These are phyloP conservation scores for Radiomyces spectabilis DNA, from an alignment of 192 early-diverging fungal genomes.

Conservation along the genomic window DNA sequence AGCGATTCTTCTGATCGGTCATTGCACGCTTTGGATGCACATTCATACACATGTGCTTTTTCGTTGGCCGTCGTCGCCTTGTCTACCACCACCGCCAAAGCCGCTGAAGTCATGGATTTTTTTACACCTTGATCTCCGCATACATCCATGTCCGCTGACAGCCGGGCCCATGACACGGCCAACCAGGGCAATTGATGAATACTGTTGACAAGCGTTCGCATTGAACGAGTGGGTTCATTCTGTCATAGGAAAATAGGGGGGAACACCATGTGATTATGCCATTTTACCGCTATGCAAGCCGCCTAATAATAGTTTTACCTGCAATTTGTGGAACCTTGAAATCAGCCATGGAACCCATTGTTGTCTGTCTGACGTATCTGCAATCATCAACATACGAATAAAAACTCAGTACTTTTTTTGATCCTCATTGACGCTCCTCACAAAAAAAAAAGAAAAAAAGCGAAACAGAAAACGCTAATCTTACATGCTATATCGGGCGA, in stretches of 20 bases:
- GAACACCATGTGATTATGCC: too few species aligned
- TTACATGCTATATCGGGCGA: constrained; percentile 33
- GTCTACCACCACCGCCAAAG: background rate
- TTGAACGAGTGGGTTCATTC: background rate
- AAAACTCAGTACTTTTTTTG: background rate
- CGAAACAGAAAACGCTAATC: background rate
- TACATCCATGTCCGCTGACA: background rate
- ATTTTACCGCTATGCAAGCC: too few species aligned
- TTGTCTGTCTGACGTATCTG: constrained; percentile 16
- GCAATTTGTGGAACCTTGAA: constrained; percentile 12
- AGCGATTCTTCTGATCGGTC: background rate
- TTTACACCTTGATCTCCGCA: background rate
- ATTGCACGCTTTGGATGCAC: background rate
- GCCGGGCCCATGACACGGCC: background rate
- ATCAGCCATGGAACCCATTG: constrained; percentile 19
- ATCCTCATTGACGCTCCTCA: background rate
- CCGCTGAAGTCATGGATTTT: background rate
- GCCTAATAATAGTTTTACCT: constrained; percentile 12
- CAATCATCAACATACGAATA: background rate
- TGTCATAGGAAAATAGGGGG: background rate
- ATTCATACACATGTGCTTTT: background rate
- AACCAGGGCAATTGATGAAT: constrained; percentile 3
- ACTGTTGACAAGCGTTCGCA: background rate
- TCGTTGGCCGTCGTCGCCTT: background rate
- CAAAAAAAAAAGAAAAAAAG: background rate